Evolutionary conservation across 306 rosid species (phyloP).

Genomic region (Citrullus colocynthis): DNA sequence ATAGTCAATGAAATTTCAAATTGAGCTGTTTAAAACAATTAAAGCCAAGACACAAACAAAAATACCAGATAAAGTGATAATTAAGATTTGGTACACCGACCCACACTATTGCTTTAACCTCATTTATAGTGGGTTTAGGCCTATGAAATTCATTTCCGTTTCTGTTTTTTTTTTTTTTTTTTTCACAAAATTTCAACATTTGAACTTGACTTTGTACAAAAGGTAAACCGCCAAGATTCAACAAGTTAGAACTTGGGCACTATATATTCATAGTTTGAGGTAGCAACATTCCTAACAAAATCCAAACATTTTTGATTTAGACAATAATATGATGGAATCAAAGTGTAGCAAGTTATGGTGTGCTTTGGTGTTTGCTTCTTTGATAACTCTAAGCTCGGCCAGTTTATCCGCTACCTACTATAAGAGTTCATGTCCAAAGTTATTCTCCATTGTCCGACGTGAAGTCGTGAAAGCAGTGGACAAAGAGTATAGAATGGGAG

Average conservation of each 20-base stretch:
- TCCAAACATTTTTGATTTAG: not conserved
- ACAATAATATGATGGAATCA: not conserved
- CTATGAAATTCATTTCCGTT: not conserved
- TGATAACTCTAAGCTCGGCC: not conserved
- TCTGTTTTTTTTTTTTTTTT: not conserved
- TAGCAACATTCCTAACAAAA: not conserved
- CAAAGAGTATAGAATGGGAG: conserved; percentile 10
- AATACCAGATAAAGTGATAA: not conserved
- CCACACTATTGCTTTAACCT: not conserved
- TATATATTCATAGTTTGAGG: not conserved
- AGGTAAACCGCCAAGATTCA: not conserved
- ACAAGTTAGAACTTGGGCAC: not conserved
- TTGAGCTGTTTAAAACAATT: not conserved
- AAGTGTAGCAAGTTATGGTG: not conserved
- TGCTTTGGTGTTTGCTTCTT: not conserved
- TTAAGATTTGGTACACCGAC: conserved; percentile 5
- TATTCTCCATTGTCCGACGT: not conserved
- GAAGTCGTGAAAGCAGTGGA: not conserved
- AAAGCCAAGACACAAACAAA: not conserved
- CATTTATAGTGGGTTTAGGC: not conserved
- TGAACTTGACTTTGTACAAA: not conserved
- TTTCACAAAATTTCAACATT: not conserved
- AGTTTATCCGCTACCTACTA: not conserved
- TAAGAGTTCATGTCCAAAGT: not conserved
- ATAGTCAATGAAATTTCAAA: not conserved